Base-by-base conservation (phyloP, 305 asterid genomes). In the Striga hermonthica region DNA sequence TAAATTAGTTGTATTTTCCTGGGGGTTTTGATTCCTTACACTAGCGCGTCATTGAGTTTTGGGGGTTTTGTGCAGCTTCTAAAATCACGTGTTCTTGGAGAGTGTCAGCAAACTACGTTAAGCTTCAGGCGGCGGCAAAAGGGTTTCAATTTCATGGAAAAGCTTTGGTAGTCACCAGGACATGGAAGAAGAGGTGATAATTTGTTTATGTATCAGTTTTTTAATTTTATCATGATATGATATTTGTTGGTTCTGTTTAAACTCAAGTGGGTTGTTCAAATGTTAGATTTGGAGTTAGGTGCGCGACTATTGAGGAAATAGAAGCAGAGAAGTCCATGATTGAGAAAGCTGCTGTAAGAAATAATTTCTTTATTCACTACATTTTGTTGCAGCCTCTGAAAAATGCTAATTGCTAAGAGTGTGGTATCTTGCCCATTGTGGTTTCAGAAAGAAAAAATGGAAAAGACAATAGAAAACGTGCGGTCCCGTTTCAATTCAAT, bases 291-390 rank as follows among this genome's bases (percentile, higher is more conserved):
- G 89, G 86, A 39, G 85, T 76, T 60, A 83, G 78, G 71, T 83
- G 95, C 74, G 97, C 95, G 60, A 92, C 96, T 57, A 74, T 84
- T 38, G 96, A 92, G 64, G 96, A 92, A 77, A 90, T 92, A 12
- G 97, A 88, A 78, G 93, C 84, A 35, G 97, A 90, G 82, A 93
- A 93, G 70, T 68, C 92, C 39, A 52, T 74, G 78, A 84, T 90
- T 70, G 95, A 88, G 74, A 81, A 81, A 67, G 90, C 86, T 74
- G 94, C 53, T 53, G 97, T 93, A 75, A 82, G 95, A 75, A 54
- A 64, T 41, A 4, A 36, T 34, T 68, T 43, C 2, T 50, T 43
- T 15, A 39, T 65, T 61, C 0, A 40, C 13, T 63, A 5, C 60
- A 7, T 12, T n/a, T 52, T 12, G 45, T 48, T 12, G 4, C 34